Evolutionary conservation across 768 basidiomycete species (phyloP).

Genomic region (Boletus rufocinnamomeus): DNA sequence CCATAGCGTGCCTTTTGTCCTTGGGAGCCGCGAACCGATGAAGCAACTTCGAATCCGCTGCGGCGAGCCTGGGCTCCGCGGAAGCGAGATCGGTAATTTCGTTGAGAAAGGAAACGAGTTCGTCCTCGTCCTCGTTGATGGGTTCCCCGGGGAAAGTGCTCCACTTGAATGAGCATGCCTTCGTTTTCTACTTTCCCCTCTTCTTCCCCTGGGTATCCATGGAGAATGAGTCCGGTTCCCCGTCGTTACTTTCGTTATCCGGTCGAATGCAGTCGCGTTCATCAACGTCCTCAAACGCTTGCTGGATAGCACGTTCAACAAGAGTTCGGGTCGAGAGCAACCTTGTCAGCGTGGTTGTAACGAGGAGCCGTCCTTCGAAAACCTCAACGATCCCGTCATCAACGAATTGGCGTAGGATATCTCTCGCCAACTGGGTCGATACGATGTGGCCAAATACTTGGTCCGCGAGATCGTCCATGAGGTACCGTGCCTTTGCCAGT

Average conservation of each 20-base stretch:
- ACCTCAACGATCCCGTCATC: not conserved
- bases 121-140: slow-evolving; percentile 1
- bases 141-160: slow-evolving; percentile 1
- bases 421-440: not conserved
- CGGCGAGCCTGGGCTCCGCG: not conserved
- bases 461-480: not conserved
- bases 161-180: slow-evolving; percentile 9
- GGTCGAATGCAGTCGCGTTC: not conserved
- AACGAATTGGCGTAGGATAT: not conserved
- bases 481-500: too few species aligned
- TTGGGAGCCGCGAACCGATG: slow-evolving; percentile 8
- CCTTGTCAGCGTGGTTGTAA: not conserved
- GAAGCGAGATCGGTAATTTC: slow-evolving; percentile 11
- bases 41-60: not conserved
- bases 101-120: slow-evolving; percentile 6
- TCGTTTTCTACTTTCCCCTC: not conserved
- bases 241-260: too few species aligned
- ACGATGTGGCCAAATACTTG: slow-evolving; percentile 6
- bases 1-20: not conserved
- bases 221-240: too few species aligned
- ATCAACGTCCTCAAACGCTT: slow-evolving; percentile 1
- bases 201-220: not conserved
- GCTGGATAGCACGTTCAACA: not conserved
- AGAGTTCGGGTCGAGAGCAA: not conserved
- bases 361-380: not conserved